phyloP scores from a whole-genome alignment of 1,139 yeast genomes.

The Debaryomyces subglobosus region DNA sequence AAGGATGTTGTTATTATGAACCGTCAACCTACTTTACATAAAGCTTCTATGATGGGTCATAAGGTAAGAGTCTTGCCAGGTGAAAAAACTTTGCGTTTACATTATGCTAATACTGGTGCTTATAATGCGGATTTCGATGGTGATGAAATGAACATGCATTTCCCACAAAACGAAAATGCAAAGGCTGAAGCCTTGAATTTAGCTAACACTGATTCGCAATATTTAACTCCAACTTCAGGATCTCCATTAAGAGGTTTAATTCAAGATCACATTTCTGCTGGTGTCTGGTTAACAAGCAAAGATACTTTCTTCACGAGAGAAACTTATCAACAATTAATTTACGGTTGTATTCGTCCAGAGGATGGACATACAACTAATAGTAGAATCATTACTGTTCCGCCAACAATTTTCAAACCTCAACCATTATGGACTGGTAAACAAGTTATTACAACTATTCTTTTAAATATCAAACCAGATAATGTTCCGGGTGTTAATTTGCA shows the following conservation, averaged over 20 bases:
- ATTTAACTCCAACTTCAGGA: slow-evolving; percentile 97
- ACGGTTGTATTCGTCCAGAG: slow-evolving; percentile 95
- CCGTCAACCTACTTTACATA: slow-evolving; percentile 98
- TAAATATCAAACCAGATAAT: slow-evolving; percentile 82
- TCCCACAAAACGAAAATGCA: slow-evolving; percentile 98
- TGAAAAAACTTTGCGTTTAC: slow-evolving; percentile 94
- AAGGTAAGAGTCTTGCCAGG: slow-evolving; percentile 95
- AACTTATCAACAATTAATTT: slow-evolving; percentile 88
- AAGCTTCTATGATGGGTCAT: slow-evolving; percentile 99
- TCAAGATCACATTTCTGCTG: slow-evolving; percentile 98
- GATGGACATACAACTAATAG: slow-evolving; percentile 90
- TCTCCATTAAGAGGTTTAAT: slow-evolving; percentile 97
- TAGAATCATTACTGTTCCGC: slow-evolving; percentile 81
- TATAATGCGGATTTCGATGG: slow-evolving; percentile 99
- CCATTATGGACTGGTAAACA: slow-evolving; percentile 99
- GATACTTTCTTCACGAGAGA: slow-evolving; percentile 92
- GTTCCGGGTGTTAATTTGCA: slow-evolving; percentile 89
- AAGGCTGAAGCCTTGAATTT: slow-evolving; percentile 93
- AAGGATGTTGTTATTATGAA: slow-evolving; percentile 97
- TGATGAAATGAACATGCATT: slow-evolving; percentile 99
- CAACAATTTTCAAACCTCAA: slow-evolving; percentile 83
- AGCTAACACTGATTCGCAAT: slow-evolving; percentile 97
- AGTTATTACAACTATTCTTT: slow-evolving; percentile 83
- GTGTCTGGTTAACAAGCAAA: slow-evolving; percentile 95
- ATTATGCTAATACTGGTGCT: slow-evolving; percentile 98